Percentiles rank a stretch among this genome's conserved stretches.
phyloP scores from a whole-genome alignment of 176 grass and related monocot species.

The Hsuehochloa calcarea region DNA sequence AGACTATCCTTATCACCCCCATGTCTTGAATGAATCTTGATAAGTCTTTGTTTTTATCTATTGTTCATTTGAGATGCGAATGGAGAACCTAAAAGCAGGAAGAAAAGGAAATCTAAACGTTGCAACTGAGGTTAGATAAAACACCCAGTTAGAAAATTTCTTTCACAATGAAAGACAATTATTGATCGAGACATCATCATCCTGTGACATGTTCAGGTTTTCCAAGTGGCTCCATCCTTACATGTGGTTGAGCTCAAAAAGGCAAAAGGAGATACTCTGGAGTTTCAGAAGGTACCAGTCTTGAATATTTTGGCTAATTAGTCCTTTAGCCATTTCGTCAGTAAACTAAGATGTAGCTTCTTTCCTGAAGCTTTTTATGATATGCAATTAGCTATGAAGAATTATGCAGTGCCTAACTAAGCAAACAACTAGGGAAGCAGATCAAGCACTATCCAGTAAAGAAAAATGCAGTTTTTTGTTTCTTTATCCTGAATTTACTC shows the following conservation, averaged over 20 bases:
- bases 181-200: slow-evolving; percentile 7
- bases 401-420: not conserved
- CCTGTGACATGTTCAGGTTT: slow-evolving; percentile 52
- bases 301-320: not conserved
- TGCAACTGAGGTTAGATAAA: slow-evolving; percentile 69
- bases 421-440: not conserved
- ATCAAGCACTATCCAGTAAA: too few relatives aligned
- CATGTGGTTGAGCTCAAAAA: slow-evolving; percentile 90
- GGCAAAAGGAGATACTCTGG: slow-evolving; percentile 84
- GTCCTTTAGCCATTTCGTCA: not conserved
- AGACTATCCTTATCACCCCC: not conserved
- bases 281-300: slow-evolving; percentile 74
- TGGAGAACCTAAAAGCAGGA: slow-evolving; percentile 80
- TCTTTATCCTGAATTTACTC: too few relatives aligned
- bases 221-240: slow-evolving; percentile 81
- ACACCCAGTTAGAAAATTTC: not conserved
- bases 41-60: not conserved
- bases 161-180: not conserved
- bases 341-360: too few relatives aligned
- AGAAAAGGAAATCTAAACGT: slow-evolving; percentile 90
- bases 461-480: too few relatives aligned
- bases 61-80: slow-evolving; percentile 57
- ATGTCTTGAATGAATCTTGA: not conserved
- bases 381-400: not conserved
- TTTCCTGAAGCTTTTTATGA: too few relatives aligned